Conservation (phyloP, 1,284 basidiomycete genomes). For the Neotropicomus parvogracilis region DNA sequence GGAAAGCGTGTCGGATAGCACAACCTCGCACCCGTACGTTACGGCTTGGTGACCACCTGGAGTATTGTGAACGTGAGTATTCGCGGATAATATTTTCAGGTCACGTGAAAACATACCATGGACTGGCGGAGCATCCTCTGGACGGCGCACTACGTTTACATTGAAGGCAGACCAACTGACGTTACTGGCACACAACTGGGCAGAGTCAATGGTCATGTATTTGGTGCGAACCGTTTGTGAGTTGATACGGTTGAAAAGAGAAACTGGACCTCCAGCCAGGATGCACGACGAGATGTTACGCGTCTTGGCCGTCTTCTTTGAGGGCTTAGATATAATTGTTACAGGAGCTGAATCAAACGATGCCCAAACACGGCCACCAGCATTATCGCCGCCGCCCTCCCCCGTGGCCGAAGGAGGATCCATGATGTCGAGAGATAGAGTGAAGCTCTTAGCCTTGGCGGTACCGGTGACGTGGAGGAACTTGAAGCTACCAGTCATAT, state of each 20-base stretch:
- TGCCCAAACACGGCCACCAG: constrained; percentile 76
- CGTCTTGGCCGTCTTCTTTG: constrained; percentile 95
- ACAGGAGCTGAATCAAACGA: constrained; percentile 90
- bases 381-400: constrained; percentile 51
- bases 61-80: constrained; percentile 41
- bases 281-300: constrained; percentile 92
- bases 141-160: constrained; percentile 74
- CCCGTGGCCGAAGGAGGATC: constrained; percentile 54
- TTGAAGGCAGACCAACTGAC: constrained; percentile 92
- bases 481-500: constrained; percentile 84
- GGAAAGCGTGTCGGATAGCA: constrained; percentile 79
- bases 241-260: constrained; percentile 95
- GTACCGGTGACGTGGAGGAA: constrained; percentile 86
- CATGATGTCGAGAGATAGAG: constrained; percentile 77
- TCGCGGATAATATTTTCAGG: constrained; percentile 38
- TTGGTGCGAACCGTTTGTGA: constrained; percentile 96
- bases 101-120: constrained; percentile 56
- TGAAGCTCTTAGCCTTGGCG: constrained; percentile 86
- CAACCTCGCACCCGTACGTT: constrained; percentile 88
- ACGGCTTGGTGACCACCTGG: constrained; percentile 72
- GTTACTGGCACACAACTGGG: constrained; percentile 81
- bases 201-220: constrained; percentile 89
- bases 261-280: constrained; percentile 85
- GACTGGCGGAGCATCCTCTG: constrained; percentile 53
- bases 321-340: constrained; percentile 94